Evolutionary conservation across 202 grass and related monocot species (phyloP).

Genomic region (Bolboschoenoplectus hybrid): DNA sequence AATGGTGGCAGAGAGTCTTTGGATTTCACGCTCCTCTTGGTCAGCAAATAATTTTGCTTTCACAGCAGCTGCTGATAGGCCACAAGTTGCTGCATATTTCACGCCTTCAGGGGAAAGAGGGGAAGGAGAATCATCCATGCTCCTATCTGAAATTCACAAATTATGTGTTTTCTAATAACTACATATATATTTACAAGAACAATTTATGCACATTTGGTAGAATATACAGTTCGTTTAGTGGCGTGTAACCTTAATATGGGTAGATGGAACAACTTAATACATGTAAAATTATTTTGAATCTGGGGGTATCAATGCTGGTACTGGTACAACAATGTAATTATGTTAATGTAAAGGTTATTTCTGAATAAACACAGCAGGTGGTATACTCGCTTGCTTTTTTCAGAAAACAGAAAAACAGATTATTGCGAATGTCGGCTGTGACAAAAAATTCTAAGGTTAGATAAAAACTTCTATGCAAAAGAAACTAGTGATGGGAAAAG

Average conservation of each 20-base stretch:
- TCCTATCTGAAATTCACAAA: conserved; percentile 22
- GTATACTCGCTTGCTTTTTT: background rate
- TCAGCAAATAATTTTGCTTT: conserved; percentile 96
- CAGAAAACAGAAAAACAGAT: background rate
- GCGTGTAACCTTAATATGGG: background rate
- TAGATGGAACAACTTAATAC: background rate
- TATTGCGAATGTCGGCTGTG: background rate
- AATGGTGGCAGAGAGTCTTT: conserved; percentile 76
- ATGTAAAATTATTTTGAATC: background rate
- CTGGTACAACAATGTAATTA: background rate
- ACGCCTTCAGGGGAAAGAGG: conserved; percentile 61
- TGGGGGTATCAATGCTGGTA: background rate
- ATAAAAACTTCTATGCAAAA: background rate
- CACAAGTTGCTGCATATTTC: conserved; percentile 68
- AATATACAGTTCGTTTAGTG: background rate
- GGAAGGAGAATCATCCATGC: conserved; percentile 43
- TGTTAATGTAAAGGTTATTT: background rate
- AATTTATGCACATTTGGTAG: conserved; percentile 9
- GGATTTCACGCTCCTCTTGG: conserved; percentile 96
- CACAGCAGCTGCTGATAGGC: conserved; percentile 79
- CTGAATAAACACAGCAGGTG: background rate
- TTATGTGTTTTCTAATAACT: background rate
- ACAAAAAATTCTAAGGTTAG: background rate
- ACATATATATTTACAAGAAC: conserved; percentile 41
- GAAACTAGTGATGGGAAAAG: background rate